Conservation (phyloP, 345 rosid genomes). For the Trapa bicornis region DNA sequence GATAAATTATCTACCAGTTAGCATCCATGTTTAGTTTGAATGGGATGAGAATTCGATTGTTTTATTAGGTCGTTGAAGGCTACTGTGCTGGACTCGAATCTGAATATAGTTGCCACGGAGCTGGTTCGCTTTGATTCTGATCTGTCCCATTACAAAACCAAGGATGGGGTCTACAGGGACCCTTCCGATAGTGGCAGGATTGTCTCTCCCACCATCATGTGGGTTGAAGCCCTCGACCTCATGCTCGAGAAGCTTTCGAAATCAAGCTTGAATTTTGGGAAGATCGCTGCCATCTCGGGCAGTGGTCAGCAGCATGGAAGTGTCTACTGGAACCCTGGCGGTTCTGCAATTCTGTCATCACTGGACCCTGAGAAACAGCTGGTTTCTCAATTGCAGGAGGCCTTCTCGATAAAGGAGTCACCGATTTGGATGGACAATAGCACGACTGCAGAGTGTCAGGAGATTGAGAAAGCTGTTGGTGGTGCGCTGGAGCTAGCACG, state of each 20-base stretch:
- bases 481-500: constrained; percentile 66
- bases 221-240: constrained; percentile 93
- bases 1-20: neutral
- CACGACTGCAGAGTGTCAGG: constrained; percentile 66
- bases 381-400: constrained; percentile 46
- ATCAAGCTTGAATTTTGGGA: constrained; percentile 48
- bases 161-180: constrained; percentile 78
- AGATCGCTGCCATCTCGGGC: constrained; percentile 69
- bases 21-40: neutral
- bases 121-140: constrained; percentile 72
- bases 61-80: constrained; percentile 84
- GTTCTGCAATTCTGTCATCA: constrained; percentile 37
- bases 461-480: constrained; percentile 82
- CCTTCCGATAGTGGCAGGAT: constrained; percentile 49
- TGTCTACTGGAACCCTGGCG: constrained; percentile 71
- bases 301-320: constrained; percentile 99
- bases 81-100: constrained; percentile 62
- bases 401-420: constrained; percentile 63
- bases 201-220: constrained; percentile 93
- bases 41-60: neutral
- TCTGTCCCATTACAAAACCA: constrained; percentile 63
- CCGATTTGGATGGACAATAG: constrained; percentile 97
- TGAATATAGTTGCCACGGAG: constrained; percentile 52
- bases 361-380: constrained; percentile 42
- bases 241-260: constrained; percentile 46